Conservation (phyloP, 2,329 filamentous ascomycete species). For the Zymoseptoria ardabiliae region DNA sequence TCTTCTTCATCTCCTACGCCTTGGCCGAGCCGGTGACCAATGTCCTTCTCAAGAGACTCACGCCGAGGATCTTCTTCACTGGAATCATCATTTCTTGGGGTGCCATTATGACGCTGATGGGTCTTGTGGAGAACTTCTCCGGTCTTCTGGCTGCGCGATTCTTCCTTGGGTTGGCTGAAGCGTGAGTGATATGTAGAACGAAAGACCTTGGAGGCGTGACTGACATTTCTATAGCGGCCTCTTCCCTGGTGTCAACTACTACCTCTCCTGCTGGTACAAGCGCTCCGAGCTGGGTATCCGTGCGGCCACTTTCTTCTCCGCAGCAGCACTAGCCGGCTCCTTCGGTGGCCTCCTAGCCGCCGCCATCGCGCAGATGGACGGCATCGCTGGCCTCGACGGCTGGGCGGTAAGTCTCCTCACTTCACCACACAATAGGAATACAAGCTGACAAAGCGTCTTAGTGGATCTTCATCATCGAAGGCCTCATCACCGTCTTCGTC, state of each 20-base stretch:
- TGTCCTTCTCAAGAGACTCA: slow-evolving; percentile 65
- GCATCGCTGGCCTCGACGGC: slow-evolving; percentile 44
- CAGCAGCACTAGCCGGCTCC: slow-evolving; percentile 69
- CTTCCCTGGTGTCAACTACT: slow-evolving; percentile 72
- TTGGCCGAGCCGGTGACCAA: slow-evolving; percentile 74
- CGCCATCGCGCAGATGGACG: slow-evolving; percentile 63
- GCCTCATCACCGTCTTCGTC: slow-evolving; percentile 58
- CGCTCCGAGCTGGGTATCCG: slow-evolving; percentile 61
- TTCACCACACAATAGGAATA: slow-evolving; percentile 20
- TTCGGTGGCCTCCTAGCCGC: slow-evolving; percentile 69
- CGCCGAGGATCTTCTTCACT: slow-evolving; percentile 66
- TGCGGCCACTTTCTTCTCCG: slow-evolving; percentile 73
- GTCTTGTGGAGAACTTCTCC: slow-evolving; percentile 21
- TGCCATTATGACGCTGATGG: slow-evolving; percentile 19
- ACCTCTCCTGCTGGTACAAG: slow-evolving; percentile 78
- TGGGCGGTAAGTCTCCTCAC: slow-evolving; percentile 22
- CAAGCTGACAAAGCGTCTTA: background rate
- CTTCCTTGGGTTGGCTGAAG: slow-evolving; percentile 28
- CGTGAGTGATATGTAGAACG: background rate
- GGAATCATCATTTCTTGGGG: slow-evolving; percentile 72
- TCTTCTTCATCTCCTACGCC: slow-evolving; percentile 84
- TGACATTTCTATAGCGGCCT: slow-evolving; percentile 6
- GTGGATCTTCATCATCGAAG: slow-evolving; percentile 43
- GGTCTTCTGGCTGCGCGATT: slow-evolving; percentile 25
- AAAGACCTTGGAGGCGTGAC: background rate